Evolutionary conservation across 495 filamentous ascomycete genomes (phyloP).

Genomic region (Aspergillus homomorphus): DNA sequence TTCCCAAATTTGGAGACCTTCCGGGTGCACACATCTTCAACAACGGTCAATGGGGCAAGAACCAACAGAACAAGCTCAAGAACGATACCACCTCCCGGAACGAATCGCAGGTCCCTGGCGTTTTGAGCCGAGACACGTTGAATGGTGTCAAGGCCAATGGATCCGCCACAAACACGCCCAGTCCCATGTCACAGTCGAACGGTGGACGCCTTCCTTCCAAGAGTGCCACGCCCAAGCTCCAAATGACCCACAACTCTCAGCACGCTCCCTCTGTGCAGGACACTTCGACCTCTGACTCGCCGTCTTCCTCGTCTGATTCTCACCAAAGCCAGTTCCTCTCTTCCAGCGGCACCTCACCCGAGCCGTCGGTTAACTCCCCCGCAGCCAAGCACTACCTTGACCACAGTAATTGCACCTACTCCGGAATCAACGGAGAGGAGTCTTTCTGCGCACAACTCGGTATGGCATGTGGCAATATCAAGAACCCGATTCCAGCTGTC

Average conservation of each 20-base stretch:
- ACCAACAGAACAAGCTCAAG: slow-evolving; percentile 31
- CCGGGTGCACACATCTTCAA: slow-evolving; percentile 61
- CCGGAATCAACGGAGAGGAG: slow-evolving; percentile 53
- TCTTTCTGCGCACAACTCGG: slow-evolving; percentile 68
- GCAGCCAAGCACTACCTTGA: slow-evolving; percentile 56
- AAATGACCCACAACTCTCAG: slow-evolving; percentile 21
- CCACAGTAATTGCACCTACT: slow-evolving; percentile 22
- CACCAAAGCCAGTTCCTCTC: slow-evolving; percentile 64
- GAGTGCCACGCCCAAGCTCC: slow-evolving; percentile 16
- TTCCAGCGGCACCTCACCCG: slow-evolving; percentile 82
- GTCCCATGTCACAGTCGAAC: slow-evolving; percentile 3
- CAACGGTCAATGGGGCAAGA: slow-evolving; percentile 38
- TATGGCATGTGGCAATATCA: slow-evolving; percentile 69
- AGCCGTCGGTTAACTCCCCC: slow-evolving; percentile 59
- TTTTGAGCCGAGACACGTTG: slow-evolving; percentile 29
- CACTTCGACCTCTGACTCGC: slow-evolving; percentile 51
- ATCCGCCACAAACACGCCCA: slow-evolving; percentile 6
- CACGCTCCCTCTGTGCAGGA: slow-evolving; percentile 34
- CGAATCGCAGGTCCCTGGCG: slow-evolving; percentile 27
- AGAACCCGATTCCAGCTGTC: slow-evolving; percentile 60
- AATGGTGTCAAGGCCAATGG: slow-evolving; percentile 7
- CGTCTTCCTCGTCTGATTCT: slow-evolving; percentile 53
- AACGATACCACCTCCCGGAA: slow-evolving; percentile 4
- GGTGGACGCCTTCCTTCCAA: slow-evolving; percentile 12
- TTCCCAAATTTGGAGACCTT: slow-evolving; percentile 84